Conservation (phyloP, 805 yeast genomes). For the Ascoidea rubescens region DNA sequence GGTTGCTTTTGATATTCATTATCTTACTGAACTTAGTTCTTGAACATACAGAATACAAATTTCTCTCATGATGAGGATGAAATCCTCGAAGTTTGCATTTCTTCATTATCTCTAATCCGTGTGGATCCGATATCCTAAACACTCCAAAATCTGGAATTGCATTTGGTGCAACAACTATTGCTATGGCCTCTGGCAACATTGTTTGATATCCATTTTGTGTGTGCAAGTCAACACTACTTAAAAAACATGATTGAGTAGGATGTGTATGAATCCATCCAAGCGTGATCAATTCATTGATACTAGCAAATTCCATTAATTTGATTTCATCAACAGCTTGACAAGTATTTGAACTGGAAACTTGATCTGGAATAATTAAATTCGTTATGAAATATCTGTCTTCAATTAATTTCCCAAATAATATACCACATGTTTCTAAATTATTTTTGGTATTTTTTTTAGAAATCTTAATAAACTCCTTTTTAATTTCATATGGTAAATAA, state of each 20-base stretch:
- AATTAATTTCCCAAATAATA: constrained; percentile 46
- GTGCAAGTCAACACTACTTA: constrained; percentile 53
- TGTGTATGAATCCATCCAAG: constrained; percentile 69
- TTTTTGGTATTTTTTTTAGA: constrained; percentile 34
- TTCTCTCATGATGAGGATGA: constrained; percentile 44
- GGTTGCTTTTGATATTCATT: too few relatives aligned
- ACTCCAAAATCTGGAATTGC: constrained; percentile 35
- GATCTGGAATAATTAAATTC: constrained; percentile 47
- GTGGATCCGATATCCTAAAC: constrained; percentile 51
- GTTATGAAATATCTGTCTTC: constrained; percentile 46
- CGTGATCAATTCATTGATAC: constrained; percentile 40
- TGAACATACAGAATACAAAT: constrained; percentile 33
- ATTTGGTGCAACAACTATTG: constrained; percentile 50
- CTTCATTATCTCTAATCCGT: constrained; percentile 42
- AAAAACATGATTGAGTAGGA: constrained; percentile 59
- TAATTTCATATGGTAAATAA: constrained; percentile 32
- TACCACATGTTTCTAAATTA: constrained; percentile 53
- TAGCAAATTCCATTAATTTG: constrained; percentile 38
- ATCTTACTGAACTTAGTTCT: constrained; percentile 15
- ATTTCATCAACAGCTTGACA: constrained; percentile 52
- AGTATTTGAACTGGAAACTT: constrained; percentile 47
- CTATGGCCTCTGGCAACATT: constrained; percentile 58
- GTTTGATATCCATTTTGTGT: constrained; percentile 57
- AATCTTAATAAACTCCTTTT: constrained; percentile 27
- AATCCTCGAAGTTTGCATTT: constrained; percentile 35